Evolutionary conservation across 129 eudicot genomes (phyloP).

Genomic region (Gnaphalium uliginosum): DNA sequence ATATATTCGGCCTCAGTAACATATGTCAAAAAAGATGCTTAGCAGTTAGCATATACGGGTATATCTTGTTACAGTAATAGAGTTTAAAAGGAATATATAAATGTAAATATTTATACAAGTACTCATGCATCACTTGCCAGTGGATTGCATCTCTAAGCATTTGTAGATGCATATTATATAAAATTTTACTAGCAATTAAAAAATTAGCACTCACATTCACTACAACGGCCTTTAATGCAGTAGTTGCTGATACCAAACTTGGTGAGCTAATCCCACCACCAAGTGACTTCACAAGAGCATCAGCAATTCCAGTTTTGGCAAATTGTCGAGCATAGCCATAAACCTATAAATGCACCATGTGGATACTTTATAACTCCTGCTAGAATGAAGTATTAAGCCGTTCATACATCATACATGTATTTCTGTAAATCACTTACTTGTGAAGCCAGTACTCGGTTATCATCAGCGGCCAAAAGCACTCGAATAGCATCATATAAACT

Average conservation of each 20-base stretch:
- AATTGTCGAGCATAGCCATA: constrained; percentile 92
- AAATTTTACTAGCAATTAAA: not conserved
- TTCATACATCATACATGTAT: not conserved
- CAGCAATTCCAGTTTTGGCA: constrained; percentile 81
- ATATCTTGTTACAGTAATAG: constrained; percentile 8
- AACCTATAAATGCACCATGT: constrained; percentile 53
- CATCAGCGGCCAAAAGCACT: constrained; percentile 84
- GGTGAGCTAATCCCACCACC: constrained; percentile 62
- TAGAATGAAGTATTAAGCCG: constrained; percentile 12
- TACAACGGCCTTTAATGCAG: constrained; percentile 90
- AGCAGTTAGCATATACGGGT: too few relatives aligned
- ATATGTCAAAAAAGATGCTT: not conserved
- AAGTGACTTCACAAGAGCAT: constrained; percentile 77
- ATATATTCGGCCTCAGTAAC: not conserved
- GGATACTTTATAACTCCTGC: constrained; percentile 3
- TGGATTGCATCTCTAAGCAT: not conserved
- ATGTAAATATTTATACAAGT: too few relatives aligned
- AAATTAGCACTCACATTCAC: constrained; percentile 70
- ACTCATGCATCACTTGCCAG: not conserved
- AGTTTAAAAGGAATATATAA: constrained; percentile 11
- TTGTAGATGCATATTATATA: not conserved
- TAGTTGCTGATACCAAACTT: constrained; percentile 69
- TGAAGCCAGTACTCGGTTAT: constrained; percentile 87
- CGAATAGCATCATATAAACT: constrained; percentile 79
- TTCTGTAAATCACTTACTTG: constrained; percentile 59